Evolutionary conservation across 306 rosid species (phyloP), one percentile per base, ranked within the genome.

Genomic region (Carpinus fangiana): DNA sequence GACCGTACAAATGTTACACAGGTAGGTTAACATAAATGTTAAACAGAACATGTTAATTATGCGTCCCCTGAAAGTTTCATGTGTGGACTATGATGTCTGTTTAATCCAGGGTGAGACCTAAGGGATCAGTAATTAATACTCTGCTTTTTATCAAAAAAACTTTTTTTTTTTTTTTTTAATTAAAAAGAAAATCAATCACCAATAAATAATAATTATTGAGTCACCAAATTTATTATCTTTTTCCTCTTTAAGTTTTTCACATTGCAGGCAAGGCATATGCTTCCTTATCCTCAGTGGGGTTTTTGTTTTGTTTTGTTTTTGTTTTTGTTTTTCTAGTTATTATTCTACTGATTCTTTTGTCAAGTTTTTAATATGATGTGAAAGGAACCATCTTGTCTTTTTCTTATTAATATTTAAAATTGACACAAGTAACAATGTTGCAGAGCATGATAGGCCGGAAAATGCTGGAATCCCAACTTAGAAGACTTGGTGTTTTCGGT

Each of bases 1-100:
- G 99, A 95, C 82, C 98, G 99, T 79, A 90, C 99, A 51, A 95
- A 95, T 89, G 99, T 95, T 62, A 95, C 98, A 59, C 99, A 95
- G 98, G 99, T 91, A 79, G 57, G 86, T 84, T 87, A 62, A 56
- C 48, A 73, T 68, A 43, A 55, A 20, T 56, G 76, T 57, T 57
- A 48, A 75, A 53, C 48, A 20, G 52, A 34, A 81, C 61, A 34
- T 4, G 21, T 52, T 53, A 11, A 20, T 36, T 64, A 64, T 34
- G 47, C 70, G 47, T 34, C 45, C 12, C 21, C 70, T 64, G 70
- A 36, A 31, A 34, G 2, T 38, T 66, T 17, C 51, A 17, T 38
- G 41, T 41, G 72, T 38, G 8, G 51, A 41, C 47, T 66, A 66
- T 66, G 72, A 16, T 46, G 17, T 66, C 51, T 66, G 51, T 66